Evolutionary conservation across 2,329 filamentous ascomycete species (phyloP), one percentile per base, ranked within the genome.

Genomic region (Aspergillus novofumigatus): DNA sequence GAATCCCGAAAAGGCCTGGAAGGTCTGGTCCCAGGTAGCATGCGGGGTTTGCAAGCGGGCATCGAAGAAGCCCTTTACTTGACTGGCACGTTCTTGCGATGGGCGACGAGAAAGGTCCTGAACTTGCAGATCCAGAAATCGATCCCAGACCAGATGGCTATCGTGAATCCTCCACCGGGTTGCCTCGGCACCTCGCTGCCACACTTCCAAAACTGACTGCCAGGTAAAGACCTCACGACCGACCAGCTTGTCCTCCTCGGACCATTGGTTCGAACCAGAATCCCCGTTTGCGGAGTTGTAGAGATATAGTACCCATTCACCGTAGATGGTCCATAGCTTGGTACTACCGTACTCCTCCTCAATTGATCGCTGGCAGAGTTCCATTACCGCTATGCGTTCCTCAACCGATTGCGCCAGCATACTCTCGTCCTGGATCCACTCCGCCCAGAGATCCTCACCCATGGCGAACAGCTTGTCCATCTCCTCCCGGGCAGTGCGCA

Each of bases 401-500:
- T 86, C 81, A 6, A 80, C 73, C 20, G 78, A 78, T 21, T 73
- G 76, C 26, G 84, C 84, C 53, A 87, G 70, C 56, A 83, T 74
- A 52, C 80, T 82, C 67, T 87, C 85, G 61, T 87, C 85, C 60
- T 83, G 78, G 47, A 88, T 80, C 78, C 85, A 86, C 58, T 86
- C 83, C 3, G 80, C 73, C 84, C 84, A 88, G 52, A 86, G 74
- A 45, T 83, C 79, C 67, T 87, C 85, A 1, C 85, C 85, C 58
- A 87, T 80, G 2, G 85, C 81, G 64, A 86, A 87, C 21, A 84
- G 79, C 53, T 81, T 80, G 62, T 84, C 81, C 80, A 87, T 85
- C 54, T 80, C 79, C 63, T 83, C 80, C 57, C 84, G 80, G 3
- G 78, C 78, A 23, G 69, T 74, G 41, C 77, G 71, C 59, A 81